Evolutionary conservation across 2,329 filamentous ascomycete species (phyloP), one percentile per base, ranked within the genome.

Genomic region (Apiospora arundinis): DNA sequence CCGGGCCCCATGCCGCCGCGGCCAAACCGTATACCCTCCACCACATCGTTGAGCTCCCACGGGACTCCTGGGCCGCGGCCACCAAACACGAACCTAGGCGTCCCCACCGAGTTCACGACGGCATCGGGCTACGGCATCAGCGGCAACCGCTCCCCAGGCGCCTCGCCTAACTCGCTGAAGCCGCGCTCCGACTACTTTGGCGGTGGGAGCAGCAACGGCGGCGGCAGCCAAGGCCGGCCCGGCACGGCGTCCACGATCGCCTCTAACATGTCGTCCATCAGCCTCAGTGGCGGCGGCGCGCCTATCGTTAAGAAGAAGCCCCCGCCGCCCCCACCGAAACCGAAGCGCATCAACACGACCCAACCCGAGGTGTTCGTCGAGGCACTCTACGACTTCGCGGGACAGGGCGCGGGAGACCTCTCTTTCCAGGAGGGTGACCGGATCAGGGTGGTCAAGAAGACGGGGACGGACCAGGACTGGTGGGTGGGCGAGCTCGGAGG

Each of bases 381-480:
- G 14, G 94, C 94, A 9, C 84, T 93, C 76, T 96, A 94, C 80
- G 88, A 92, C 74, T 97, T 95, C 78, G 85, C 86, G 1, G 93
- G 92, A 0, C 90, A 95, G 77, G 88, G 87, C 8, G 80, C 83
- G 1, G 93, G 92, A 0, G 94, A 97, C 79, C 79, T 97, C 69
- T 87, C 87, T 2, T 97, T 97, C 78, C 85, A 85, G 42, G 92
- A 95, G 80, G 94, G 93, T 1, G 94, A 96, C 77, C 86, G 88
- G 68, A 97, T 97, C 75, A 89, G 87, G 65, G 91, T 97, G 4
- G 78, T 95, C 44, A 93, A 93, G 83, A 94, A 92, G 83, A 96
- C 94, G 2, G 88, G 90, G 8, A 94, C 91, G 73, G 92, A 90
- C 28, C 92, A 96, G 81, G 94, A 96, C 79, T 97, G 94, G 93